Base-by-base conservation (phyloP, 441 rosid species). In the Arabidopsis hybrid region DNA sequence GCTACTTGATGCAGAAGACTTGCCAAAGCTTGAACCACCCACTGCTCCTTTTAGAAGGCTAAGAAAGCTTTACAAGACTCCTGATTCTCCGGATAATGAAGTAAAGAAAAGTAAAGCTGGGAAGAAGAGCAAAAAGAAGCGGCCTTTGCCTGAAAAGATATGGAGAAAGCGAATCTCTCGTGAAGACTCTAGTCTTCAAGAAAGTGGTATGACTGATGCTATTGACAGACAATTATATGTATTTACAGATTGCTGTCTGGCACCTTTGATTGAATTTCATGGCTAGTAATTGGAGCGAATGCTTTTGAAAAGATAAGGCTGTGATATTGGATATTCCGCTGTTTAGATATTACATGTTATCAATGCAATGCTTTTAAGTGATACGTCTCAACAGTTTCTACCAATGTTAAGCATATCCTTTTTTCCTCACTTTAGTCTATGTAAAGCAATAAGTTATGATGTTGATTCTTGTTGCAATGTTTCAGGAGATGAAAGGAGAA, bases 111-210 rank as follows among this genome's bases (percentile, higher is more conserved):
- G 71, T 66, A 83, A 75, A 77, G 57, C 52, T 70, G 76, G 79
- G 51, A 78, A 77, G 79, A 77, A 18, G 65, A 60, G 67, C 65
- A 89, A 82, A 80, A 91, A 79, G 78, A 91, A 77, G 58, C 88
- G 98, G 69, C 99, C 99, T 79, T 83, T 91, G 82, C 96, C 99
- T 29, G 91, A 81, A 40, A 91, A 83, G 83, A 91, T 85, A 85
- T 95, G 97, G 97, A 87, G 90, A 81, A 86, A 87, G 67, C 81
- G 55, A 32, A 72, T 89, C 79, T 85, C 97, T 60, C 66, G 9
- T 1, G 98, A 95, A 75, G 97, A 90, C 21, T 78, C 59, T 72
- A 76, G 70, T 66, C 80, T 79, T 62, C 86, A 61, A 56, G 88
- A 74, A 53, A 87, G 43, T 74, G 95, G 98, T 95, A 85, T 74